Evolutionary conservation across 306 rosid species (phyloP).

Genomic region (Ziziphus jujuba): DNA sequence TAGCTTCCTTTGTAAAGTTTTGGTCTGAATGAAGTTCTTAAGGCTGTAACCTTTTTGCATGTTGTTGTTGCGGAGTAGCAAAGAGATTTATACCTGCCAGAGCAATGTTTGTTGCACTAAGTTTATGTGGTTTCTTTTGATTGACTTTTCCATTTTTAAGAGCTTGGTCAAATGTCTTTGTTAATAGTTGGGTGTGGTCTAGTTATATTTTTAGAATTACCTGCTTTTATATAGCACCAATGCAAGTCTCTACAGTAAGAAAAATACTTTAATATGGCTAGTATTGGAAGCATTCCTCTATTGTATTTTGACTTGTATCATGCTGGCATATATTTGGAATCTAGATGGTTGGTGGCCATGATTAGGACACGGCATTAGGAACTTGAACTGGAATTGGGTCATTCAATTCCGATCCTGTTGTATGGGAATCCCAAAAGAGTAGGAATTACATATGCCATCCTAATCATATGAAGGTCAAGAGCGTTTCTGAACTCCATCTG

Average conservation of each 20-base stretch:
- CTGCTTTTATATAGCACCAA: not conserved
- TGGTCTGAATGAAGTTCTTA: conserved; percentile 64
- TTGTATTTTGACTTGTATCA: not conserved
- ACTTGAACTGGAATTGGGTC: not conserved
- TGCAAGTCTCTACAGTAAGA: not conserved
- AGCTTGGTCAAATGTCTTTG: not conserved
- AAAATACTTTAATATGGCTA: not conserved
- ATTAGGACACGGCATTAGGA: not conserved
- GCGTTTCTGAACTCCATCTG: too few relatives aligned
- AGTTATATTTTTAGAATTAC: not conserved
- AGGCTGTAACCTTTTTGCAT: conserved; percentile 9
- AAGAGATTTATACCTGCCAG: conserved; percentile 20
- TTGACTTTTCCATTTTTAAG: not conserved
- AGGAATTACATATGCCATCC: not conserved
- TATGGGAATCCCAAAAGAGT: not conserved
- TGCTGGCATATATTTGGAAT: not conserved
- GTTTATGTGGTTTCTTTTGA: not conserved
- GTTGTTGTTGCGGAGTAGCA: conserved; percentile 18
- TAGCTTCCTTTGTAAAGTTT: conserved; percentile 64
- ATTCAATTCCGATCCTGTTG: not conserved
- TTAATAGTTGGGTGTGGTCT: not conserved
- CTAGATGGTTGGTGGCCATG: not conserved
- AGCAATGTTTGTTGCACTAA: conserved; percentile 22
- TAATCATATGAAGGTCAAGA: not conserved
- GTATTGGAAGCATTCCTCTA: not conserved